A percentile compares a stretch with the other conserved stretches of the same genome.
Evolutionary conservation across 1,284 basidiomycete species (phyloP).

Genomic region (Coniophora puteana): DNA sequence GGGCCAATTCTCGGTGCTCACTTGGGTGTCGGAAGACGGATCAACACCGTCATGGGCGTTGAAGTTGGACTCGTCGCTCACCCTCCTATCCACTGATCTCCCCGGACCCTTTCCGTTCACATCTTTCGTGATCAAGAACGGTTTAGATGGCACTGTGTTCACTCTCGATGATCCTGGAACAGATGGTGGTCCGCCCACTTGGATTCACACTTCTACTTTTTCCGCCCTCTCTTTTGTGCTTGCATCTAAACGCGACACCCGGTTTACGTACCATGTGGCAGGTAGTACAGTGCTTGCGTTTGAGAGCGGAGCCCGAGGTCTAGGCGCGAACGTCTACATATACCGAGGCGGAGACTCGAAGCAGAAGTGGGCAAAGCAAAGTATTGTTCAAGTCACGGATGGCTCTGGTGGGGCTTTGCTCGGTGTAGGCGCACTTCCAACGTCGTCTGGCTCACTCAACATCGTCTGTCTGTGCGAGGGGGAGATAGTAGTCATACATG

Average conservation of each 20-base stretch:
- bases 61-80: slow-evolving; percentile 38
- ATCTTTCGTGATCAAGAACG: slow-evolving; percentile 71
- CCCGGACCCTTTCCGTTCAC: slow-evolving; percentile 39
- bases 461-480: slow-evolving; percentile 79
- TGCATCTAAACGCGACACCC: slow-evolving; percentile 87
- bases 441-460: slow-evolving; percentile 25
- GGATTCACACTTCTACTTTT: slow-evolving; percentile 79
- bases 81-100: slow-evolving; percentile 58
- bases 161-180: slow-evolving; percentile 31
- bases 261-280: slow-evolving; percentile 74
- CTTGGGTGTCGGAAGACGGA: slow-evolving; percentile 61
- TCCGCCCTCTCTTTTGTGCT: slow-evolving; percentile 92
- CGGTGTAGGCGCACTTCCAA: slow-evolving; percentile 62
- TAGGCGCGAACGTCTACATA: slow-evolving; percentile 80
- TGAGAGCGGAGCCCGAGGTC: slow-evolving; percentile 63
- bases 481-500: slow-evolving; percentile 63
- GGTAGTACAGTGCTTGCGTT: slow-evolving; percentile 68
- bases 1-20: slow-evolving; percentile 55
- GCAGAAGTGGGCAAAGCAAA: slow-evolving; percentile 69
- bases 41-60: slow-evolving; percentile 35
- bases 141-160: slow-evolving; percentile 82
- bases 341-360: slow-evolving; percentile 57
- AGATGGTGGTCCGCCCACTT: slow-evolving; percentile 30
- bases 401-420: slow-evolving; percentile 70
- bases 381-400: slow-evolving; percentile 70